These are phyloP conservation scores for Physcomitrellopsis africana DNA, from an alignment of 225 moss, liverwort and hornwort species.

Conservation along the genomic window DNA sequence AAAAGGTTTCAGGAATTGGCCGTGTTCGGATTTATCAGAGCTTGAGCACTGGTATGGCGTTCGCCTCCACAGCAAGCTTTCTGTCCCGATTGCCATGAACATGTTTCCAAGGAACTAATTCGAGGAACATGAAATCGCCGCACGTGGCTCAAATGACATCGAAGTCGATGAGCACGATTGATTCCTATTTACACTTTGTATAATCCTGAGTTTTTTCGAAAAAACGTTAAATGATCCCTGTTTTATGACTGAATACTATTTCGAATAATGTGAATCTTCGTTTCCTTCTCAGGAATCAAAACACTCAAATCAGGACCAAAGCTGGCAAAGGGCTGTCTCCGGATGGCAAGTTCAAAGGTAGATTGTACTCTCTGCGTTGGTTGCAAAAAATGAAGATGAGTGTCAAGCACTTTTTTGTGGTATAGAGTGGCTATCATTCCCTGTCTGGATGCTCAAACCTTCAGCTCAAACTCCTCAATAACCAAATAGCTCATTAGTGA, in stretches of 20 bases:
- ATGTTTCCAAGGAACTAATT: too few species aligned
- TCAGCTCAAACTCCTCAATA: too few species aligned
- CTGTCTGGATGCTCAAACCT: too few species aligned
- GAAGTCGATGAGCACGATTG: not conserved
- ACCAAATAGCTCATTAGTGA: too few species aligned
- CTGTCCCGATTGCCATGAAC: too few species aligned
- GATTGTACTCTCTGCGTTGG: too few species aligned
- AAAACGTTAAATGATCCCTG: too few species aligned
- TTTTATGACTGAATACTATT: not conserved
- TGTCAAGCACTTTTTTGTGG: too few species aligned
- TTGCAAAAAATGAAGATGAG: too few species aligned
- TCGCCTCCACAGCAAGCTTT: not conserved
- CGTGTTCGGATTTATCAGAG: not conserved
- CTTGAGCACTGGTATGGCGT: not conserved
- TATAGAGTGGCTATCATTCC: too few species aligned
- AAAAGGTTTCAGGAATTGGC: not conserved
- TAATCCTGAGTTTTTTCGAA: not conserved
- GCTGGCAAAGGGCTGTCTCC: not conserved
- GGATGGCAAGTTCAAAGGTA: too few species aligned
- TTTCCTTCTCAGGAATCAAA: conserved; percentile 15
- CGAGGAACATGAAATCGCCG: not conserved
- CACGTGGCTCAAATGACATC: not conserved
- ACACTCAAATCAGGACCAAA: conserved; percentile 19
- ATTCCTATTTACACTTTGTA: not conserved
- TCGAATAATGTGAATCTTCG: not conserved